Evolutionary conservation across 2,329 filamentous ascomycete genomes (phyloP), one percentile per base, ranked within the genome.

Genomic region (Fusarium odoratissimum): DNA sequence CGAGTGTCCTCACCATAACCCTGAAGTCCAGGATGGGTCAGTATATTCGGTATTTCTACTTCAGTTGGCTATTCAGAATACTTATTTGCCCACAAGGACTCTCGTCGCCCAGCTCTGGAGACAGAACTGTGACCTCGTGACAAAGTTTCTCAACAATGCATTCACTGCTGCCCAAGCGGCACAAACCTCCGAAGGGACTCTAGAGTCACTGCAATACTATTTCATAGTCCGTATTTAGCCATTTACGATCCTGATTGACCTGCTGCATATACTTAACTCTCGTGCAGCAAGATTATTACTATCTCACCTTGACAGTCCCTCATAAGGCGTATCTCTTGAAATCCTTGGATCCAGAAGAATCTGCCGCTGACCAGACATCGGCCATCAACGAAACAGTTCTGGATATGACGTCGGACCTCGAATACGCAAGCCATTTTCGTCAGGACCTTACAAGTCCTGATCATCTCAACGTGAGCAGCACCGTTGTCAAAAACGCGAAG

Each of bases 21-120:
- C 30, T 13, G 2, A 16, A 23, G 46, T 49, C 5, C 46, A 49
- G 7, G 16, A 49, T 9, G 46, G 46, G 46, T 49, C 21, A 31
- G 46, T 49, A 9, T 48, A 12, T 7, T 0, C 4, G 0, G 0
- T 12, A 5, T n/a, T 3, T 30, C 1, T 7, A 17, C 6, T n/a
- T 12, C 3, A 3, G 21, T n/a, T 4, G 3, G 5, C 9, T n/a
- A 6, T 13, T 8, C 5, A 1, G 1, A 9, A 9, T 31, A 13
- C 5, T 49, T 0, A 49, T 30, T 7, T 13, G 3, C 8, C 21
- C 2, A 0, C 5, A 9, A 49, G 46, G 9, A 49, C 46, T 1
- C 46, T 49, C 10, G 28, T 49, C 30, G 21, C 31, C 21, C 46
- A 49, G 46, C 46, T 49, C 46, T 49, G 46, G 46, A n/a, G n/a